Evolutionary conservation across 352 stramenopile species (phyloP).

Genomic region (Blastocystis sp.): DNA sequence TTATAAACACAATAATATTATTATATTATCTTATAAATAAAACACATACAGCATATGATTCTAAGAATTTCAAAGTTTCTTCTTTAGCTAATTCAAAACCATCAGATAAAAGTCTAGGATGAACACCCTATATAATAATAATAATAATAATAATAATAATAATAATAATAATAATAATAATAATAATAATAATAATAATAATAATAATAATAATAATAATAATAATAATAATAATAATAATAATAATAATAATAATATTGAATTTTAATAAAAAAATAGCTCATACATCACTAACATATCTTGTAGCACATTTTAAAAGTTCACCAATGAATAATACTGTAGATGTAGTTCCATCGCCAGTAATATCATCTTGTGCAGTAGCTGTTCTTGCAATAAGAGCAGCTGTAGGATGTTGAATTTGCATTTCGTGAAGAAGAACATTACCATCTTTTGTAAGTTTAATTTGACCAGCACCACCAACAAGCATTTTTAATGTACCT

Average conservation of each 20-base stretch:
- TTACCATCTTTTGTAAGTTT: slow-evolving; percentile 99
- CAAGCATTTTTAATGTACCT: slow-evolving; percentile 98
- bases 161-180: background rate
- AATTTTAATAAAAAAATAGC: no score
- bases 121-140: slow-evolving; percentile 6
- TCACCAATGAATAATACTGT: slow-evolving; percentile 92
- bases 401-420: slow-evolving; percentile 94
- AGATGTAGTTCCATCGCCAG: slow-evolving; percentile 86
- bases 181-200: background rate
- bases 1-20: slow-evolving; percentile 38
- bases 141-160: no score
- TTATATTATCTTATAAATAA: slow-evolving; percentile 46
- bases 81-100: slow-evolving; percentile 89
- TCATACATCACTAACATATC: slow-evolving; percentile 71
- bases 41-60: slow-evolving; percentile 51
- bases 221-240: no score
- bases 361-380: slow-evolving; percentile 80
- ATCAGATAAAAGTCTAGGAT: slow-evolving; percentile 27
- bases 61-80: slow-evolving; percentile 71
- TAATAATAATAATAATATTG: background rate
- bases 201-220: background rate
- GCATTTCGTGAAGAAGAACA: slow-evolving; percentile 96
- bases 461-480: slow-evolving; percentile 90
- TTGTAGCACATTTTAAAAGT: slow-evolving; percentile 86
- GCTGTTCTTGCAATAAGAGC: slow-evolving; percentile 86